phyloP scores from a whole-genome alignment of 176 grass and related monocot species.

The Cymbopogon citratus region DNA sequence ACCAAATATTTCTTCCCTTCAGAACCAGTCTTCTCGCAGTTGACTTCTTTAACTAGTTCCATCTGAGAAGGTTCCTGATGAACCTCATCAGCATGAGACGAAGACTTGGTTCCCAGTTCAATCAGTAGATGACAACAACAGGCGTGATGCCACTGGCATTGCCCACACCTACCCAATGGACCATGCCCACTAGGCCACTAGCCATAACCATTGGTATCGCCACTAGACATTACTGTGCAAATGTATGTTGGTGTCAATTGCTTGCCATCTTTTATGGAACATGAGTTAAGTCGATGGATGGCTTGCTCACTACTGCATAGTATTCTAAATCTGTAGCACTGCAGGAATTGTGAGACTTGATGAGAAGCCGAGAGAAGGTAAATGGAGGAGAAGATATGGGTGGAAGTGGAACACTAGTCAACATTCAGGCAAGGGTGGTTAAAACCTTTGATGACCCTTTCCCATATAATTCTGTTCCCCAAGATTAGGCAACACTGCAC shows the following conservation, averaged over 20 bases:
- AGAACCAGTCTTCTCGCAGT: not conserved
- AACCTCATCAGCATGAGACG: not conserved
- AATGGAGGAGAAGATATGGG: not conserved
- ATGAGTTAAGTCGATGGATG: not conserved
- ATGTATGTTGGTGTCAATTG: not conserved
- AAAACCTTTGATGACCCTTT: not conserved
- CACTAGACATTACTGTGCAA: not conserved
- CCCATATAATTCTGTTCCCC: not conserved
- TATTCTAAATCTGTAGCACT: not conserved
- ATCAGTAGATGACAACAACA: too few relatives aligned
- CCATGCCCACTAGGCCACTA: not conserved
- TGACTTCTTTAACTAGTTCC: not conserved
- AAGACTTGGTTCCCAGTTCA: too few relatives aligned
- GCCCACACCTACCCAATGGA: not conserved
- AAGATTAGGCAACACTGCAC: not conserved
- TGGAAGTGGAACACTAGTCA: not conserved
- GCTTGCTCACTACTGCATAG: not conserved
- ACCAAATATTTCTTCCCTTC: too few relatives aligned
- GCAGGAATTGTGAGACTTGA: too few relatives aligned
- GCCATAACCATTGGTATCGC: not conserved
- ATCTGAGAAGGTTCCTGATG: not conserved
- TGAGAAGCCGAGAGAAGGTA: too few relatives aligned
- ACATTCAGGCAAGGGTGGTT: not conserved
- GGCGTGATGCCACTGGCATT: too few relatives aligned
- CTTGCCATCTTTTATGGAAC: not conserved